Evolutionary conservation across 192 early-diverging fungal genomes (phyloP), one percentile per base, ranked within the genome.

Genomic region (Radiomyces spectabilis): DNA sequence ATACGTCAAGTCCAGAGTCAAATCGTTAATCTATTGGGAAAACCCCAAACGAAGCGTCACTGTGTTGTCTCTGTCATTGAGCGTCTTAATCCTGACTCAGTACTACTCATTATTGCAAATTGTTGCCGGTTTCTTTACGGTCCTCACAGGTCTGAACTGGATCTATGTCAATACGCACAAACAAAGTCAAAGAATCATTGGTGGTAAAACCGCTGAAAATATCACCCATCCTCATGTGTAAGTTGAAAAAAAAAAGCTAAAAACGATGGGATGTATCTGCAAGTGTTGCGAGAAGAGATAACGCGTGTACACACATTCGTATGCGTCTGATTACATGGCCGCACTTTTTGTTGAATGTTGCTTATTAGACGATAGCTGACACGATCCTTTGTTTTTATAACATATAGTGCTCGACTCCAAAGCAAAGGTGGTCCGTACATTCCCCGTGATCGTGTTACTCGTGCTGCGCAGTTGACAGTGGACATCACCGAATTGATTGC

Each of bases 121-220:
- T 10, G 18, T 59, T 10, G 55, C 60, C 19, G 53, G 40, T 39
- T 35, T 62, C 16, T 50, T 60, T 13, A 69, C 67, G 13, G 8
- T 69, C n/a, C 40, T 54, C 13, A 69, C 59, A 37, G 67, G 67
- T 40, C 22, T 55, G 24, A 69, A 69, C 46, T 69, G 59, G 59
- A 40, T 42, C 16, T 61, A 61, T 33, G 59, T 61, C 37, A 61
- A 51, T 16, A 24, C 31, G 4, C 33, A 53, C 32, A 51, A 51
- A 4, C 59, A 53, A 35, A 40, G 26, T 2, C 59, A 61, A 21
- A 40, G 41, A 18, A 13, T 53, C 22, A 44, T 61, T 45, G 50
- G 40, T 16, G 49, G 59, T 16, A 46, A 46, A 27, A 6, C 30
- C 15, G 12, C 43, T 21, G 38, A 51, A 6, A 42, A 53, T 19